Evolutionary conservation across 805 yeast genomes (phyloP).

Genomic region (Sungouiella thailandica): DNA sequence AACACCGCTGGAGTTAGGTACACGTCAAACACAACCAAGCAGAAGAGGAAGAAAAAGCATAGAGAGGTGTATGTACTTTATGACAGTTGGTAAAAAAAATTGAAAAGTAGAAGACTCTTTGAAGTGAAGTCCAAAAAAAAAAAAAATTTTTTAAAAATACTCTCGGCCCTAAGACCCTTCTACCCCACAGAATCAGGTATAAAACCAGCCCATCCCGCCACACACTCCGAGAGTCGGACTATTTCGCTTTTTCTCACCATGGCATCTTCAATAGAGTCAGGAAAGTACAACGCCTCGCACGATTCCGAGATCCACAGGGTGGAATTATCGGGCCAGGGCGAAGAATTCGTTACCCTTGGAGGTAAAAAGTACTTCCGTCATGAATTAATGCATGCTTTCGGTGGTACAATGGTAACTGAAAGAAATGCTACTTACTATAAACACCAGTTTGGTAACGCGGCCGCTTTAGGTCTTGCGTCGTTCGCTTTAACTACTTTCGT

Average conservation of each 20-base stretch:
- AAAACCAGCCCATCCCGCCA: no score
- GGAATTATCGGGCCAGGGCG: slow-evolving; percentile 28
- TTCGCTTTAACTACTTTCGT: slow-evolving; percentile 45
- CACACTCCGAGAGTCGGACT: no score
- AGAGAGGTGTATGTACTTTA: no score
- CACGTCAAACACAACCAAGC: no score
- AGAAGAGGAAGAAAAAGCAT: no score
- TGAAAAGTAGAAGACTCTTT: no score
- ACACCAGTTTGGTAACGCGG: slow-evolving; percentile 47
- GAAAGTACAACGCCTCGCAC: background rate
- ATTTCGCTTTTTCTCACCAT: slow-evolving; percentile 1
- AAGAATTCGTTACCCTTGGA: slow-evolving; percentile 38
- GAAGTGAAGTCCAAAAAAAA: no score
- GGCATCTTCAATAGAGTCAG: background rate
- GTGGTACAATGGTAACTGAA: slow-evolving; percentile 47
- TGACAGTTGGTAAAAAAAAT: no score
- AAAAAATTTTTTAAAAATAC: no score
- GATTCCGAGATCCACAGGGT: slow-evolving; percentile 4
- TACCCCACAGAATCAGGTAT: no score
- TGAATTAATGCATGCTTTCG: slow-evolving; percentile 61
- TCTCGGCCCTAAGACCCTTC: no score
- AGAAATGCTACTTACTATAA: slow-evolving; percentile 42
- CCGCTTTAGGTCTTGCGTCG: slow-evolving; percentile 50
- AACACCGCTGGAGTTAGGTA: no score
- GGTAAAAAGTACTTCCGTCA: slow-evolving; percentile 41